Evolutionary conservation across 495 filamentous ascomycete genomes (phyloP), one percentile per base, ranked within the genome.

Genomic region (Penicillium soppii): DNA sequence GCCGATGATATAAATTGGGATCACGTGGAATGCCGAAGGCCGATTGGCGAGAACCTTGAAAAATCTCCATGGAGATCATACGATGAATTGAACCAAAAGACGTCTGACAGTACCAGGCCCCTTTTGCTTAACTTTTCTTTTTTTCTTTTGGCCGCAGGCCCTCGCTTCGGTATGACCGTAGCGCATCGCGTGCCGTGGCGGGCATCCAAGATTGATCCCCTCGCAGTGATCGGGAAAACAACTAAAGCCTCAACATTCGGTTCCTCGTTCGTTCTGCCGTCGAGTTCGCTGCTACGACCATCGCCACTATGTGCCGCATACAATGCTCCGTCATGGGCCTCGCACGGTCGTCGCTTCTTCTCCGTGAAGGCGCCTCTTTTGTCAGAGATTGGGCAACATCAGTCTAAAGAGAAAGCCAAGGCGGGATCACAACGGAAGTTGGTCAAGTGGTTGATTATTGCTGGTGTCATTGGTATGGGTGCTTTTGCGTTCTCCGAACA

Each of bases 401-500:
- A 42, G 26, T 50, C 58, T 50, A 54, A 35, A 13, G 16, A 37
- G 37, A 52, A 62, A 42, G 43, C 56, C 4, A 56, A 53, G 15
- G 30, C 58, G 5, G 55, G 47, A 57, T 56, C 63, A 16, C 43
- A 54, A 52, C 69, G 60, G 26, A 67, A 59, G 40, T 58, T 56
- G 16, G 58, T 83, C 15, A 62, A 78, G 33, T 57, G 82, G 44
- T 68, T 75, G 26, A 72, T 84, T 10, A 75, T 80, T 2, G 76
- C 79, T 13, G 77, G 82, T 1, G 67, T 73, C 21, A 56, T 85
- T 7, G 78, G 73, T 17, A 72, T 78, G 21, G 82, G 79, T n/a
- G 73, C 83, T 1, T 60, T 91, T 32, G 76, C 81, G 13, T 85
- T 89, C 58, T 82, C 79, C 13, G 88, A 94, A 54, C 78, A 91